A percentile compares a stretch with the other conserved stretches of the same genome.
Conservation (phyloP, 75 land plant species). For the Pinus tabuliformis region DNA sequence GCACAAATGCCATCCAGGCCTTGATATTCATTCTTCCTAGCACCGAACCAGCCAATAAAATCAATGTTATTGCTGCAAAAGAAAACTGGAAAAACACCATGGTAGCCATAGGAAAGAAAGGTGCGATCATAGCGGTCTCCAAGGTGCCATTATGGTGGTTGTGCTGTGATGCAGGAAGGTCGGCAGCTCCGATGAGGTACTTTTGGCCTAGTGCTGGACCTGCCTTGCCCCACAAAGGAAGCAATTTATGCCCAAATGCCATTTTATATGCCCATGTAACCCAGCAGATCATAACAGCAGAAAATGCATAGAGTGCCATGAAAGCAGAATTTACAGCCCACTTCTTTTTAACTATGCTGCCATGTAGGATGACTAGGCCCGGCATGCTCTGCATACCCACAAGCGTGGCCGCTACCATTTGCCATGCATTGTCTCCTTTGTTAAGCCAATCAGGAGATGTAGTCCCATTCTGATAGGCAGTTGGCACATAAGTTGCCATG, state of each 20-base stretch:
- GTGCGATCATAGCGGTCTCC: slow-evolving; percentile 16
- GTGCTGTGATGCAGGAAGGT: slow-evolving; percentile 17
- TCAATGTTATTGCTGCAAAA: slow-evolving; percentile 61
- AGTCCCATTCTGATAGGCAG: slow-evolving; percentile 7
- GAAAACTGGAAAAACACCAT: slow-evolving; percentile 47
- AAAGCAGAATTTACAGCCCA: slow-evolving; percentile 66
- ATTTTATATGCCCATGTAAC: slow-evolving; percentile 57
- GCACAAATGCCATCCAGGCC: slow-evolving; percentile 76
- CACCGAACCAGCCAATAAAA: slow-evolving; percentile 57
- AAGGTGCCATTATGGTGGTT: slow-evolving; percentile 15
- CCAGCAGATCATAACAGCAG: slow-evolving; percentile 58
- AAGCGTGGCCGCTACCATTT: slow-evolving; percentile 46
- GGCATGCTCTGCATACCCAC: slow-evolving; percentile 60
- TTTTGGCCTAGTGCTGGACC: slow-evolving; percentile 32
- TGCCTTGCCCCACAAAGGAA: slow-evolving; percentile 65
- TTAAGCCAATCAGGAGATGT: slow-evolving; percentile 51
- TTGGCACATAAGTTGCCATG: not conserved
- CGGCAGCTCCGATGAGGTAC: slow-evolving; percentile 26
- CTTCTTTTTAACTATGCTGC: slow-evolving; percentile 57
- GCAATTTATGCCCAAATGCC: slow-evolving; percentile 56
- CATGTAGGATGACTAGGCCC: slow-evolving; percentile 60
- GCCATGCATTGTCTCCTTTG: slow-evolving; percentile 69
- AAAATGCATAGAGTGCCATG: slow-evolving; percentile 66
- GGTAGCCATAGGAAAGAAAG: slow-evolving; percentile 29
- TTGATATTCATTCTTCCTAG: slow-evolving; percentile 61